phyloP scores from a whole-genome alignment of 1,284 basidiomycete genomes.

The Ceratobasidium sp. region DNA sequence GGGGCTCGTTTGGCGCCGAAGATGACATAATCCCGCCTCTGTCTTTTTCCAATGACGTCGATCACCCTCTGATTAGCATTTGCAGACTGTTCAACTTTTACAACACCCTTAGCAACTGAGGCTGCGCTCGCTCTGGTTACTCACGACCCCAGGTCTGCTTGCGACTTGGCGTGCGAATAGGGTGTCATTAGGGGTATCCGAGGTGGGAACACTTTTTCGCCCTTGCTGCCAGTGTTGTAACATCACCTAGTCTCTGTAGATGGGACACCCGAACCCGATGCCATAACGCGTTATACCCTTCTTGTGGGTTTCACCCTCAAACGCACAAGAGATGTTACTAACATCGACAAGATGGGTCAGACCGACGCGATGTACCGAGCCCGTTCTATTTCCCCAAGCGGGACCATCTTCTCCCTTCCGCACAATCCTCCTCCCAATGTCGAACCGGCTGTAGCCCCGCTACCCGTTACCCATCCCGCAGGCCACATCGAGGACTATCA shows the following conservation, averaged over 20 bases:
- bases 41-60: conserved; percentile 27
- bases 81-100: conserved; percentile 5
- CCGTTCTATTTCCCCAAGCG: conserved; percentile 28
- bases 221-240: neutral
- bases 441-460: conserved; percentile 19
- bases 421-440: neutral
- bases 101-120: neutral
- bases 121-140: neutral
- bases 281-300: conserved; percentile 12
- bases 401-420: conserved; percentile 31
- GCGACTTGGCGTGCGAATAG: conserved; percentile 5
- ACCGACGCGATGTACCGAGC: conserved; percentile 35
- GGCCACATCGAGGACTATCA: conserved; percentile 41
- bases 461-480: conserved; percentile 21
- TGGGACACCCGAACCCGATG: conserved; percentile 29
- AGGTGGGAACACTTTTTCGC: neutral
- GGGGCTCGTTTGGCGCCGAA: neutral
- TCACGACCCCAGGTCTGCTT: neutral
- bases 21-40: conserved; percentile 16
- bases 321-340: conserved; percentile 1
- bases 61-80: conserved; percentile 12
- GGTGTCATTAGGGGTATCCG: neutral
- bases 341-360: conserved; percentile 39
- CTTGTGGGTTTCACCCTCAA: conserved; percentile 3
- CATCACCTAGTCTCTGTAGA: conserved; percentile 7